phyloP scores from a whole-genome alignment of 352 stramenopile species.

The Globisporangium takayamanum region DNA sequence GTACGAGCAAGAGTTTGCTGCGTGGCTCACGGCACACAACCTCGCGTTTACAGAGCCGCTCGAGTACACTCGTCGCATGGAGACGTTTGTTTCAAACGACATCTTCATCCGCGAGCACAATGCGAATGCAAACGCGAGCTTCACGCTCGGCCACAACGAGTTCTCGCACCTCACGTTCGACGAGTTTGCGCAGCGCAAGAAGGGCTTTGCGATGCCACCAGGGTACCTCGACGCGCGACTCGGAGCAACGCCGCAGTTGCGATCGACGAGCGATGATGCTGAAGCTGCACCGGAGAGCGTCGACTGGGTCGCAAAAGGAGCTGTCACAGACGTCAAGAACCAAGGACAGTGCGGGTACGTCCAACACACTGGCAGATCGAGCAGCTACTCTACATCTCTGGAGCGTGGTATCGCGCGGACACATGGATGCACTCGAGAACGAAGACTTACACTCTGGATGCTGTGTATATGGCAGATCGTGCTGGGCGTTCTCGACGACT shows the following conservation, averaged over 20 bases:
- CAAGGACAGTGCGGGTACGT: slow-evolving; percentile 89
- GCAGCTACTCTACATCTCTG: no score
- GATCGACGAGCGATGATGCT: not conserved
- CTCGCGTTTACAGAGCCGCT: slow-evolving; percentile 14
- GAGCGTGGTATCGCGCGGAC: no score
- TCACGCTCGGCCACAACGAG: slow-evolving; percentile 27
- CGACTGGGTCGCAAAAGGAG: slow-evolving; percentile 34
- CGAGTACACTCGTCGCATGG: slow-evolving; percentile 17
- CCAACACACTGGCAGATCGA: no score
- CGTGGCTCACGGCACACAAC: slow-evolving; percentile 13
- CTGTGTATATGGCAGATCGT: slow-evolving; percentile 44
- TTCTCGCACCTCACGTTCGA: slow-evolving; percentile 27
- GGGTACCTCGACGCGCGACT: slow-evolving; percentile 15
- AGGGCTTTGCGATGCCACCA: slow-evolving; percentile 15
- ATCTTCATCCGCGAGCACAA: slow-evolving; percentile 23
- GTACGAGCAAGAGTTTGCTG: slow-evolving; percentile 22
- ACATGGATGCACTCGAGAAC: no score
- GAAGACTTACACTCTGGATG: not conserved
- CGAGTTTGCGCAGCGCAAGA: slow-evolving; percentile 18
- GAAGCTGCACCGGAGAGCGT: slow-evolving; percentile 8
- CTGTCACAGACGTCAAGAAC: slow-evolving; percentile 81
- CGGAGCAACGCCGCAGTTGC: not conserved
- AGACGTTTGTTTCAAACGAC: slow-evolving; percentile 24
- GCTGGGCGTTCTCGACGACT: slow-evolving; percentile 95
- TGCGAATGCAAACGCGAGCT: slow-evolving; percentile 7